Conservation (phyloP, 495 filamentous ascomycete species). For the Letharia columbiana region DNA sequence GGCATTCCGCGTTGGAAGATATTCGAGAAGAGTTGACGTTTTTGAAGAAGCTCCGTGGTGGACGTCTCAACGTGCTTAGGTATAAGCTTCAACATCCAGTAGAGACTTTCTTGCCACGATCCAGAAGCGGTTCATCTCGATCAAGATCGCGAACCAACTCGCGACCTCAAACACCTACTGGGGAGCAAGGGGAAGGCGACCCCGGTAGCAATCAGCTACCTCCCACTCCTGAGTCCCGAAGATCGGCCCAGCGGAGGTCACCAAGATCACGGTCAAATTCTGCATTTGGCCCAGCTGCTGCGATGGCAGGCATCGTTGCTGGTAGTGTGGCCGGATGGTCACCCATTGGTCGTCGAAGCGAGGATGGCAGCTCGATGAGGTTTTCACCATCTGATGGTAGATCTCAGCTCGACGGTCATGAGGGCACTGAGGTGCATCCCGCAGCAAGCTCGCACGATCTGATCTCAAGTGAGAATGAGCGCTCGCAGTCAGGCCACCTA, state of each 20-base stretch:
- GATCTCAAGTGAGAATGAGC: constrained; percentile 24
- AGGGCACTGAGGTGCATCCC: constrained; percentile 51
- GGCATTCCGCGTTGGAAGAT: constrained; percentile 53
- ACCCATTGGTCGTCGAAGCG: constrained; percentile 58
- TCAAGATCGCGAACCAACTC: constrained; percentile 31
- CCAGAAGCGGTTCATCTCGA: constrained; percentile 52
- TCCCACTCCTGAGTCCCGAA: constrained; percentile 62
- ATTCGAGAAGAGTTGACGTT: constrained; percentile 73
- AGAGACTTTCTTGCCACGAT: constrained; percentile 61
- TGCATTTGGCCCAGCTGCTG: constrained; percentile 70
- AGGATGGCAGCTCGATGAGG: constrained; percentile 39
- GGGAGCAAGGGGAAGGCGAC: constrained; percentile 43
- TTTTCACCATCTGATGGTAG: constrained; percentile 38
- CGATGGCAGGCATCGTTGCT: constrained; percentile 67
- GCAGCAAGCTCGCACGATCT: constrained; percentile 48
- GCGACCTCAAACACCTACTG: constrained; percentile 58
- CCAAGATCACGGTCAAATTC: constrained; percentile 82
- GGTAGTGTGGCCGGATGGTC: constrained; percentile 85
- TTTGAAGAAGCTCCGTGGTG: constrained; percentile 66
- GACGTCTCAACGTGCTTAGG: constrained; percentile 76
- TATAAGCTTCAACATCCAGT: constrained; percentile 75
- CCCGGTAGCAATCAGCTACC: constrained; percentile 41
- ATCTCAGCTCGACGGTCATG: constrained; percentile 41
- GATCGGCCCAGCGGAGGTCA: constrained; percentile 46
- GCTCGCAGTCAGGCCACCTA: neutral